Conservation (phyloP, 2,329 filamentous ascomycete species). For the Scedosporium boydii region DNA sequence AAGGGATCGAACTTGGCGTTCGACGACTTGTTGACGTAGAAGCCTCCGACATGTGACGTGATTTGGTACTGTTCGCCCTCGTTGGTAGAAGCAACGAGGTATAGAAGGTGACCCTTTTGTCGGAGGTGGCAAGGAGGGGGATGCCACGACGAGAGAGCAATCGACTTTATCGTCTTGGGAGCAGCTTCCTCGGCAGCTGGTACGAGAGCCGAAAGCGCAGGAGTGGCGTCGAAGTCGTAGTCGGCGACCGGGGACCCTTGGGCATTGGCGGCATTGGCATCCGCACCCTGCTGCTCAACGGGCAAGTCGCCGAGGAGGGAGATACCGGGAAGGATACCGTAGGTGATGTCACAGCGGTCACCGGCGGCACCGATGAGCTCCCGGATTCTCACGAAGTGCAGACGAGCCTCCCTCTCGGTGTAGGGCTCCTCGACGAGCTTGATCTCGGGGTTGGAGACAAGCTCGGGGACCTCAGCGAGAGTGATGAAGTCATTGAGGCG, state of each 20-base stretch:
- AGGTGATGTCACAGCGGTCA: conserved; percentile 75
- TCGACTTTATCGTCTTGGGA: conserved; percentile 84
- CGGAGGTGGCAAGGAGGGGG: conserved; percentile 86
- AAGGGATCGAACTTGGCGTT: conserved; percentile 92
- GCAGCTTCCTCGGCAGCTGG: conserved; percentile 56
- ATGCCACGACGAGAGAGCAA: conserved; percentile 90
- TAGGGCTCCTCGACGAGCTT: conserved; percentile 87
- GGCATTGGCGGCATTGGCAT: conserved; percentile 26
- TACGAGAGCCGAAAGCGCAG: conserved; percentile 61
- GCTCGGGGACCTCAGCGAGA: conserved; percentile 76
- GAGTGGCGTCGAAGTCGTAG: conserved; percentile 67
- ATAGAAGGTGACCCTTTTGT: conserved; percentile 86
- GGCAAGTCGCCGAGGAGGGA: conserved; percentile 79
- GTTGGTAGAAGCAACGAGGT: conserved; percentile 79
- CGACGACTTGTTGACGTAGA: conserved; percentile 94
- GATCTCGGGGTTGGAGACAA: conserved; percentile 69
- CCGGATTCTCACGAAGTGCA: conserved; percentile 83
- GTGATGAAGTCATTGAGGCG: conserved; percentile 93
- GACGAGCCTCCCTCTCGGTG: conserved; percentile 93
- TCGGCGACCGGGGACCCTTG: conserved; percentile 42
- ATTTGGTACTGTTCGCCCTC: conserved; percentile 94
- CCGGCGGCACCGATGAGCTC: conserved; percentile 90
- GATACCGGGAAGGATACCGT: conserved; percentile 75
- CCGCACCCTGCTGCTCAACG: conserved; percentile 25
- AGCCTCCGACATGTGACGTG: conserved; percentile 86